These are phyloP conservation scores for Guillardia theta DNA, from an alignment of 78 protist genomes.

Conservation along the genomic window DNA sequence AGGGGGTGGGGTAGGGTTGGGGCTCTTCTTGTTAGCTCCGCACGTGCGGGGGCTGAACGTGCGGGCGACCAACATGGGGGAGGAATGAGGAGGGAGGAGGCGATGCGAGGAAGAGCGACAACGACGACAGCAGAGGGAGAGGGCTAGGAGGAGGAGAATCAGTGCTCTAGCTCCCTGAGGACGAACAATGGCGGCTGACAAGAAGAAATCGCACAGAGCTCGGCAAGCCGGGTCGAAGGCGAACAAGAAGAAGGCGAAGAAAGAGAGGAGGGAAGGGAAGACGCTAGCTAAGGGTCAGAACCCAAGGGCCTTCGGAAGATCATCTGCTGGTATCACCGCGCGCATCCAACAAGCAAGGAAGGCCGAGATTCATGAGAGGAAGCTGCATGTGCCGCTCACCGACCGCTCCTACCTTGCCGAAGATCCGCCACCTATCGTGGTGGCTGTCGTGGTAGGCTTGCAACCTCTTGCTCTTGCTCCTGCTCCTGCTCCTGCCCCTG, in stretches of 20 bases:
- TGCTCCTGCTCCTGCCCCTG: neutral
- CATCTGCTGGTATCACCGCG: neutral
- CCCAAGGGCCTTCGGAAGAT: neutral
- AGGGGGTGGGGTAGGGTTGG: no score
- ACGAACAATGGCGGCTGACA: no score
- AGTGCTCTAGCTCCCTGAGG: no score
- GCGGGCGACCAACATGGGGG: no score
- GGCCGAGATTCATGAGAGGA: conserved; percentile 47
- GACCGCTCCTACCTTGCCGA: conserved; percentile 73
- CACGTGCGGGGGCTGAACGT: no score
- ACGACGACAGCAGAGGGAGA: no score
- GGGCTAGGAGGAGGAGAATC: no score
- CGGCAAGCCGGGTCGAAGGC: neutral
- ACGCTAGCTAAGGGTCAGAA: neutral
- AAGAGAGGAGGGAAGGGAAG: neutral
- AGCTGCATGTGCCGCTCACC: conserved; percentile 74
- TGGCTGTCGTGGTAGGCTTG: conserved; percentile 80
- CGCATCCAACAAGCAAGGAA: neutral
- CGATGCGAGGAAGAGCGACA: no score
- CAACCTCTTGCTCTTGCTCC: neutral
- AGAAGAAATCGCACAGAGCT: neutral
- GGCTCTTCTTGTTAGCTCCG: no score
- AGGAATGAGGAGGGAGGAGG: no score
- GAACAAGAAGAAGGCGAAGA: neutral
- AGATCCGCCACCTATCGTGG: conserved; percentile 86